Evolutionary conservation across 805 yeast species (phyloP).

Genomic region (Clavispora carvajalis): DNA sequence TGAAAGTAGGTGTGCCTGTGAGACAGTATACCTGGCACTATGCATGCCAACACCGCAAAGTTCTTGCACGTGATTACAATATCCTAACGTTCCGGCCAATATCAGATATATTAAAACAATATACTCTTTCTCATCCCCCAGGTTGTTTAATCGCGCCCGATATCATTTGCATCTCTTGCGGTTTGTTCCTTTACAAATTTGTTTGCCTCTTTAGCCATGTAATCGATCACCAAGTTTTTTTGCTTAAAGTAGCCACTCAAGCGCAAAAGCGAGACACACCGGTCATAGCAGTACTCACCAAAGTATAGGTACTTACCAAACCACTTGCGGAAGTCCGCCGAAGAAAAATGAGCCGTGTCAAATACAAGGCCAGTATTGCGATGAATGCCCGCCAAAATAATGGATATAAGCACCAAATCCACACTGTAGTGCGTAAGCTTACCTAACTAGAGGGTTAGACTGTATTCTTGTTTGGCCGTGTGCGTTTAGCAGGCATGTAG

Average conservation of each 20-base stretch:
- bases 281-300: constrained; percentile 59
- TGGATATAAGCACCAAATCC: constrained; percentile 73
- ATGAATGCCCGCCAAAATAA: constrained; percentile 81
- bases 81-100: neutral
- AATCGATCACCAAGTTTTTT: constrained; percentile 32
- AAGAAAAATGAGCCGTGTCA: constrained; percentile 46
- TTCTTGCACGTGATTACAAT: neutral
- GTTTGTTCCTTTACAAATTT: constrained; percentile 15
- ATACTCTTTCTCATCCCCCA: neutral
- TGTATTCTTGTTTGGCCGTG: no score
- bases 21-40: neutral
- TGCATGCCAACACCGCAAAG: no score
- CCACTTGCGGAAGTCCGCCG: constrained; percentile 42
- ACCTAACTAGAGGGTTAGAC: constrained; percentile 43
- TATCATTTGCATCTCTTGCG: constrained; percentile 24
- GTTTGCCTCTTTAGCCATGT: constrained; percentile 26
- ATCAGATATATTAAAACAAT: neutral
- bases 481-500: no score
- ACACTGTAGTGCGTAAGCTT: constrained; percentile 64
- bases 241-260: constrained; percentile 49
- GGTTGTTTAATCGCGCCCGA: constrained; percentile 6
- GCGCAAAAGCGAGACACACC: constrained; percentile 40
- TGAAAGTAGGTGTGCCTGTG: neutral
- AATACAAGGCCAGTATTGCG: constrained; percentile 72
- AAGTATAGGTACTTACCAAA: constrained; percentile 48